These are phyloP conservation scores for Hypoxylon perforatum DNA, from an alignment of 495 filamentous ascomycete genomes.

Conservation along the genomic window DNA sequence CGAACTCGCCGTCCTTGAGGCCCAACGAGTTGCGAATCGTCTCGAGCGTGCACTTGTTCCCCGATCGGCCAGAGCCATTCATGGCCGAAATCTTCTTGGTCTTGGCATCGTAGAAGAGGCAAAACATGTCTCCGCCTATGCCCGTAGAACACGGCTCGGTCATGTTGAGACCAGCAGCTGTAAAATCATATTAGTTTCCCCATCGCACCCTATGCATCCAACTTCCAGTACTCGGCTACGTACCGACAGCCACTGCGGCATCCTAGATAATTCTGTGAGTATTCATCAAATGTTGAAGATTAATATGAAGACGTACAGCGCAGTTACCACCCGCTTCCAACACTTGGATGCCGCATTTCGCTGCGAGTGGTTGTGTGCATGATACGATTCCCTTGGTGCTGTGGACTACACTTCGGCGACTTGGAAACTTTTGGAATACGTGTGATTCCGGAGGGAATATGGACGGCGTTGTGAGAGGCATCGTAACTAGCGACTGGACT, in stretches of 20 bases:
- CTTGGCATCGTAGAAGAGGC: slow-evolving; percentile 88
- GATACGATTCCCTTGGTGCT: slow-evolving; percentile 93
- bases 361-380: slow-evolving; percentile 90
- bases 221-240: slow-evolving; percentile 13
- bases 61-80: slow-evolving; percentile 90
- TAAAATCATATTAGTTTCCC: slow-evolving; percentile 3
- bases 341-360: slow-evolving; percentile 85
- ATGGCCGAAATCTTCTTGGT: slow-evolving; percentile 83
- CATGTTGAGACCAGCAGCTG: slow-evolving; percentile 88
- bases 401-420: slow-evolving; percentile 90
- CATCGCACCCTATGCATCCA: neutral
- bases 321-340: slow-evolving; percentile 91
- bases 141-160: slow-evolving; percentile 94
- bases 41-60: slow-evolving; percentile 74
- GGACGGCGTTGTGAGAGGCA: slow-evolving; percentile 56
- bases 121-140: slow-evolving; percentile 99
- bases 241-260: slow-evolving; percentile 88
- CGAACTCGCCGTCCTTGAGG: slow-evolving; percentile 67
- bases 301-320: slow-evolving; percentile 68
- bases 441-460: slow-evolving; percentile 72
- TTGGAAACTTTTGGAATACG: slow-evolving; percentile 75
- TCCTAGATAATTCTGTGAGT: slow-evolving; percentile 66
- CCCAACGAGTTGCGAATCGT: slow-evolving; percentile 75
- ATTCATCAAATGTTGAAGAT: neutral
- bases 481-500: no score